Evolutionary conservation across 192 early-diverging fungal species (phyloP).

Genomic region (Helicostylum pulchrum): DNA sequence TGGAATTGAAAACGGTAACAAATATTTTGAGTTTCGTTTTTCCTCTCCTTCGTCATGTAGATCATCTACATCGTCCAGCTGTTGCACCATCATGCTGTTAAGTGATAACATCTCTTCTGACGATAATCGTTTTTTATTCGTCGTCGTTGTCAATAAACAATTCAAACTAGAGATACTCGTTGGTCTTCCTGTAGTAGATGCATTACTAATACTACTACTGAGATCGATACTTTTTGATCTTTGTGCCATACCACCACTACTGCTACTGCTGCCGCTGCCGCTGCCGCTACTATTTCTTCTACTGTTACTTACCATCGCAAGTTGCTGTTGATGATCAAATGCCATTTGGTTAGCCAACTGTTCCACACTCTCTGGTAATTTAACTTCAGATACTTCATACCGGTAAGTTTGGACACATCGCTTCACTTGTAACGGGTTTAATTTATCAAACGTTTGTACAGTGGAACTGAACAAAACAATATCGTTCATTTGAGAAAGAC

Average conservation of each 20-base stretch:
- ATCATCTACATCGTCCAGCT: constrained; percentile 28
- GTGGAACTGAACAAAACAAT: constrained; percentile 72
- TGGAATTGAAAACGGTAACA: constrained; percentile 56
- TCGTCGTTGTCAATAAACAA: constrained; percentile 16
- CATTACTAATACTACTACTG: neutral
- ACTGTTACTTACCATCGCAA: too few species aligned
- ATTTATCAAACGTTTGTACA: constrained; percentile 53
- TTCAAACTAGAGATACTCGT: constrained; percentile 28
- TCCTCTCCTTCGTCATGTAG: constrained; percentile 10
- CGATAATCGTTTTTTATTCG: neutral
- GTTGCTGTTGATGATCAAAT: constrained; percentile 41
- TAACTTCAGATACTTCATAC: constrained; percentile 82
- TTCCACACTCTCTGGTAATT: constrained; percentile 65
- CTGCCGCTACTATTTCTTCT: neutral
- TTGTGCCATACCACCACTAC: neutral
- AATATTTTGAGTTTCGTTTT: constrained; percentile 43
- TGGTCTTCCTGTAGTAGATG: neutral
- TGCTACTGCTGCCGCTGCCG: constrained; percentile 14
- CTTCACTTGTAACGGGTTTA: constrained; percentile 71
- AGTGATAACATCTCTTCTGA: neutral
- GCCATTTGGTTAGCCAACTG: constrained; percentile 70
- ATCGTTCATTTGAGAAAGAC: constrained; percentile 66
- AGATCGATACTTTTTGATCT: too few species aligned
- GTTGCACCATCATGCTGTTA: constrained; percentile 16
- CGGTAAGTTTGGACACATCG: constrained; percentile 72